A percentile compares a stretch with the other conserved stretches of the same genome.
phyloP scores from a whole-genome alignment of 768 basidiomycete genomes.

The Psilocybe subaeruginosa region DNA sequence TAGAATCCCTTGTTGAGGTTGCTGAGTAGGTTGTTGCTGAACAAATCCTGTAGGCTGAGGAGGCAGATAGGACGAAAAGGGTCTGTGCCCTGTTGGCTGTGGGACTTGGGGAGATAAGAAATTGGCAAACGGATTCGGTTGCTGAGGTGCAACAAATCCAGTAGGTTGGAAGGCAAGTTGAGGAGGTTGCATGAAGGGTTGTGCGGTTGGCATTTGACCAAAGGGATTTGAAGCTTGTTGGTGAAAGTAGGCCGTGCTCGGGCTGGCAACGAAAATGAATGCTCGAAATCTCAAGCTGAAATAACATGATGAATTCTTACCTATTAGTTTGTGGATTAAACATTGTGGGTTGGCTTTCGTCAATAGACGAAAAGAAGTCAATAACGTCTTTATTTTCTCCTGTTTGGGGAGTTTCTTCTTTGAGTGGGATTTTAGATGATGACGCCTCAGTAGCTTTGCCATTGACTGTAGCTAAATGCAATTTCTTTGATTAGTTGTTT shows the following conservation, averaged over 20 bases:
- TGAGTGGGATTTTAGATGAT: conserved; percentile 16
- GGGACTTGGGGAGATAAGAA: conserved; percentile 37
- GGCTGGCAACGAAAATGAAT: conserved; percentile 35
- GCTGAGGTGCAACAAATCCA: conserved; percentile 57
- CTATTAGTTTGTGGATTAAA: conserved; percentile 67
- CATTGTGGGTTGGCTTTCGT: conserved; percentile 75
- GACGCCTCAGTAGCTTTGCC: conserved; percentile 7
- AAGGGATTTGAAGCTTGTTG: conserved; percentile 82
- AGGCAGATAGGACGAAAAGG: conserved; percentile 59
- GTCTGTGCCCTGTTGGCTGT: conserved; percentile 49
- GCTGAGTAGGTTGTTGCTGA: conserved; percentile 15
- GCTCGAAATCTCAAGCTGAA: neutral
- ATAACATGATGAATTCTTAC: conserved; percentile 33
- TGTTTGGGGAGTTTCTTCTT: conserved; percentile 16
- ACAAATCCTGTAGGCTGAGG: conserved; percentile 52
- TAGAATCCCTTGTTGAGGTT: conserved; percentile 31
- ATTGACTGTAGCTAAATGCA: neutral
- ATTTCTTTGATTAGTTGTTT: neutral
- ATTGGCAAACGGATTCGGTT: conserved; percentile 49
- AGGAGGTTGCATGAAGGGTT: conserved; percentile 45
- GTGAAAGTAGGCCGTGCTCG: conserved; percentile 52
- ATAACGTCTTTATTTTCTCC: conserved; percentile 54
- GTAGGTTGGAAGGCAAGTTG: conserved; percentile 58
- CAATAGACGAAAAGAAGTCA: conserved; percentile 92
- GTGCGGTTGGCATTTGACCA: conserved; percentile 54